Percentiles rank a stretch among this genome's conserved stretches.
Evolutionary conservation across 1,284 basidiomycete genomes (phyloP).

Genomic region (Schizophyllum amplum): DNA sequence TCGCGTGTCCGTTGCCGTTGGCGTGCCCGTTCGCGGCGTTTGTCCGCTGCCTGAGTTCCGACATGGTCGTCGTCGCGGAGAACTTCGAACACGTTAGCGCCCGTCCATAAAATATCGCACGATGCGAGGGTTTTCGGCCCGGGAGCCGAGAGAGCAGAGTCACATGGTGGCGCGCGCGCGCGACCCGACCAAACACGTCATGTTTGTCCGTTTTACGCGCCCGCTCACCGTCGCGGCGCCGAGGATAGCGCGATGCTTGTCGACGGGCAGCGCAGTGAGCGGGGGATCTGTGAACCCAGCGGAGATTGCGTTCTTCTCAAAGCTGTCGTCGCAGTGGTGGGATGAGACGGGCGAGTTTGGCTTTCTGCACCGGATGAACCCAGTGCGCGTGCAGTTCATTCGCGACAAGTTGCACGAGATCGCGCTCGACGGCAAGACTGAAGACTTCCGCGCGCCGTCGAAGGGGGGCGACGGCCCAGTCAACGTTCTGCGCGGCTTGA

Average conservation of each 20-base stretch:
- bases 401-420: conserved; percentile 68
- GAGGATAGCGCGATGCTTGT: not conserved
- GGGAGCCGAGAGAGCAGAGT: not conserved
- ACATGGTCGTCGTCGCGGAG: not conserved
- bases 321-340: conserved; percentile 94
- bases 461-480: conserved; percentile 22
- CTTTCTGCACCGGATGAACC: conserved; percentile 94
- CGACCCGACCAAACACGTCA: not conserved
- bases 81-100: conserved; percentile 7
- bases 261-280: conserved; percentile 34
- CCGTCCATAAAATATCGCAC: conserved; percentile 1
- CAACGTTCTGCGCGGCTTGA: conserved; percentile 35
- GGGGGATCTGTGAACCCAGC: conserved; percentile 51
- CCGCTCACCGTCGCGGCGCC: not conserved
- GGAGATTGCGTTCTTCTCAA: conserved; percentile 91
- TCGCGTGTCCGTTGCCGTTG: conserved; percentile 1
- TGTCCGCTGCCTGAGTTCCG: not conserved
- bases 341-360: conserved; percentile 89
- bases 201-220: not conserved
- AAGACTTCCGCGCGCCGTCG: conserved; percentile 20
- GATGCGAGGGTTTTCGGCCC: not conserved
- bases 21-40: not conserved
- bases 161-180: not conserved
- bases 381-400: conserved; percentile 80
- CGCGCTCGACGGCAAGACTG: conserved; percentile 37